Percentiles rank a stretch among this genome's conserved stretches.
Evolutionary conservation across 2,329 filamentous ascomycete genomes (phyloP).

Genomic region (Exserohilum rostratum): DNA sequence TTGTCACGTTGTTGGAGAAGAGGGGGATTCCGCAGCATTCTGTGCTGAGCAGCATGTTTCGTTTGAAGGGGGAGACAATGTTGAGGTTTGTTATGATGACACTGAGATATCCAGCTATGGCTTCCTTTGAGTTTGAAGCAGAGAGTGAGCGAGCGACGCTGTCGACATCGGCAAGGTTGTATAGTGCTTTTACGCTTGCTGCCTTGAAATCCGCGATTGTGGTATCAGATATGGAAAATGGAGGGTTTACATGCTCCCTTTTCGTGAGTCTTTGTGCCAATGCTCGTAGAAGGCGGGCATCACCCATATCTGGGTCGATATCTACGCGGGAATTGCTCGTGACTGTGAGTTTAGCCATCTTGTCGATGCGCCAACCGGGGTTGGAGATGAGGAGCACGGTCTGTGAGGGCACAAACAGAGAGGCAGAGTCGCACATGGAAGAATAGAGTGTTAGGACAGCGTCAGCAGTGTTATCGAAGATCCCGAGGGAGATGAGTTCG

Average conservation of each 20-base stretch:
- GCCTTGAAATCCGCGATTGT: constrained; percentile 23
- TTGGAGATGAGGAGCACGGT: constrained; percentile 59
- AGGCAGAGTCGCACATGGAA: constrained; percentile 54
- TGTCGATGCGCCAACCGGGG: constrained; percentile 51
- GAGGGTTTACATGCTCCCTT: constrained; percentile 58
- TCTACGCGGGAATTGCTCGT: constrained; percentile 58
- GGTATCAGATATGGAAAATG: constrained; percentile 52
- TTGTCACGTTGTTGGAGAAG: constrained; percentile 57
- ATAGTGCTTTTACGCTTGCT: constrained; percentile 46
- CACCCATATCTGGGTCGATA: constrained; percentile 60
- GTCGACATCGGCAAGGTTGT: constrained; percentile 54
- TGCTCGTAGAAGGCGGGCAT: constrained; percentile 60
- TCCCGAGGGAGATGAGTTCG: constrained; percentile 57
- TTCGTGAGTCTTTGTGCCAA: constrained; percentile 57
- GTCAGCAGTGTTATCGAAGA: constrained; percentile 65
- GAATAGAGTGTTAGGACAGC: constrained; percentile 63
- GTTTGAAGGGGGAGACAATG: constrained; percentile 48
- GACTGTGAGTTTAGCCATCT: constrained; percentile 45
- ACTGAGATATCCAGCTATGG: constrained; percentile 53
- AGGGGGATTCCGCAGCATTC: constrained; percentile 61
- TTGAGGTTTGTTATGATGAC: constrained; percentile 52
- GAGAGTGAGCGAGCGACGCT: constrained; percentile 42
- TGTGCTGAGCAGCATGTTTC: constrained; percentile 54
- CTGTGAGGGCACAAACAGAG: constrained; percentile 54
- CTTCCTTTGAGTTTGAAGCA: constrained; percentile 37